Evolutionary conservation across 805 yeast genomes (phyloP).

Genomic region (Dipodascus albidus): DNA sequence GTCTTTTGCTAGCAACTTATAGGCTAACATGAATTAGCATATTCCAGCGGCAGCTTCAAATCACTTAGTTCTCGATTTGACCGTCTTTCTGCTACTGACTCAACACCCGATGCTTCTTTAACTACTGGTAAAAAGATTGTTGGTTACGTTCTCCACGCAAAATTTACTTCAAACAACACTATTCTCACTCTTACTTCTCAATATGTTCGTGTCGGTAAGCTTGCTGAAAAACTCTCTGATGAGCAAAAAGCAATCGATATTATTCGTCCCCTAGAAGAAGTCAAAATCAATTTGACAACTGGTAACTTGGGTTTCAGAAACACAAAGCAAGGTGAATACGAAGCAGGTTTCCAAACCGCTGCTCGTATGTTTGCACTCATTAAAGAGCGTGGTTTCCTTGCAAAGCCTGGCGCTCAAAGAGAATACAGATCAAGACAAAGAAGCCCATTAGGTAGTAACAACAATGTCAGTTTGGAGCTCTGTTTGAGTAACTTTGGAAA

Average conservation of each 20-base stretch:
- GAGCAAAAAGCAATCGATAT: conserved; percentile 52
- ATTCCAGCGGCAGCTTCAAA: neutral
- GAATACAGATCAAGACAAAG: neutral
- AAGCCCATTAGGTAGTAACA: neutral
- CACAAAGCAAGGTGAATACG: conserved; percentile 84
- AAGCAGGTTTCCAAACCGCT: conserved; percentile 81
- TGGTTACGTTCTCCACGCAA: conserved; percentile 64
- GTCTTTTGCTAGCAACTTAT: neutral
- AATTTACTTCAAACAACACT: conserved; percentile 75
- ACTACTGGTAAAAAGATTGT: conserved; percentile 25
- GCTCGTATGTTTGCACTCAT: conserved; percentile 61
- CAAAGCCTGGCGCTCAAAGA: conserved; percentile 23
- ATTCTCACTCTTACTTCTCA: conserved; percentile 58
- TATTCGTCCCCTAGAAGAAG: conserved; percentile 68
- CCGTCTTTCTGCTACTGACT: neutral
- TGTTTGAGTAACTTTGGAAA: conserved; percentile 76
- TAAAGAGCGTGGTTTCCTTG: conserved; percentile 46
- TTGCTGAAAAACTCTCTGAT: conserved; percentile 31
- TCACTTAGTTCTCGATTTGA: neutral
- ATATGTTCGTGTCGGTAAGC: conserved; percentile 27
- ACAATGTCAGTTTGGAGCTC: conserved; percentile 49
- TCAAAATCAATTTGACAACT: conserved; percentile 55
- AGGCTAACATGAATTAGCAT: neutral
- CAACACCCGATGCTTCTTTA: neutral
- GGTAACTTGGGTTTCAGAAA: conserved; percentile 87